Evolutionary conservation across 345 rosid species (phyloP).

Genomic region (Sisymbrium altissimum): DNA sequence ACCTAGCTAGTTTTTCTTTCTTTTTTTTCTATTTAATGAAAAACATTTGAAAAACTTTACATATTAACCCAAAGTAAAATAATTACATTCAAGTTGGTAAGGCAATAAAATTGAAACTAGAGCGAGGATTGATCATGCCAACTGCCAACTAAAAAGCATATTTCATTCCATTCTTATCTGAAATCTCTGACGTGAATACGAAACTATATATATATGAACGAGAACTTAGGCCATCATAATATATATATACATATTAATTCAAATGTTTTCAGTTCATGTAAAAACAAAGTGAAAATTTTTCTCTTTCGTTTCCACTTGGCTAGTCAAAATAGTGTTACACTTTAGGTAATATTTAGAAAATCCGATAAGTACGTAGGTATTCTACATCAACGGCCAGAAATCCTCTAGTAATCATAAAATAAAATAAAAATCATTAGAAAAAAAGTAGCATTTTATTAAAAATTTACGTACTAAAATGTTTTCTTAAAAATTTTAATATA

Average conservation of each 20-base stretch:
- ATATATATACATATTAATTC: neutral
- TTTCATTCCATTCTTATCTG: neutral
- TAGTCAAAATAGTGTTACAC: neutral
- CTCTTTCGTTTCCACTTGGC: neutral
- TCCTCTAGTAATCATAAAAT: too few relatives aligned
- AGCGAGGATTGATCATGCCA: neutral
- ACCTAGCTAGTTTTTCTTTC: neutral
- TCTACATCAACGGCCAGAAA: neutral
- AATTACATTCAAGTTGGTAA: neutral
- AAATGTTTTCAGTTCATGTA: neutral
- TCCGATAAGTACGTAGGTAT: neutral
- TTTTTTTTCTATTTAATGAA: neutral
- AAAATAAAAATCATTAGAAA: neutral
- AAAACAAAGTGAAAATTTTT: neutral
- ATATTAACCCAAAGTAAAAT: neutral
- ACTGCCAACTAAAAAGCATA: neutral
- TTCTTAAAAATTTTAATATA: too few relatives aligned
- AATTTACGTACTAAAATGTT: too few relatives aligned
- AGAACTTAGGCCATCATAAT: neutral
- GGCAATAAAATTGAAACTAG: neutral
- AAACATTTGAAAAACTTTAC: neutral
- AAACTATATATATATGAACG: neutral
- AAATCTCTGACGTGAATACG: neutral
- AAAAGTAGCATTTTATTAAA: neutral
- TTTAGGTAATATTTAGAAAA: neutral